Evolutionary conservation across 352 stramenopile species (phyloP).

Genomic region (Pythium diclinum): DNA sequence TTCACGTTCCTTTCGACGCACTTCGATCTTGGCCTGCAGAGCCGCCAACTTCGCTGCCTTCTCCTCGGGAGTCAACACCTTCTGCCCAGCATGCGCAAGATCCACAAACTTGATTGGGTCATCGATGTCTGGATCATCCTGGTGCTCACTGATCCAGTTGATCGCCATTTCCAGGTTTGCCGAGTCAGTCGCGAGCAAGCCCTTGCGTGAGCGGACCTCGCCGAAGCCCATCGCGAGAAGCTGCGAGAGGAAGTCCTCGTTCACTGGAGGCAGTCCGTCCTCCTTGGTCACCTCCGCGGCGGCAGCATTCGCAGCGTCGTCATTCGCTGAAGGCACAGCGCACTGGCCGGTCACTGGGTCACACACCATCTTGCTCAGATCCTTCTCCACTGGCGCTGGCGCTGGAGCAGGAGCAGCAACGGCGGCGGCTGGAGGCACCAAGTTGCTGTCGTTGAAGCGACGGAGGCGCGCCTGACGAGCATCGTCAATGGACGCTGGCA

Average conservation of each 20-base stretch:
- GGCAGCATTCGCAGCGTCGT: slow-evolving; percentile 16
- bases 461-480: slow-evolving; percentile 79
- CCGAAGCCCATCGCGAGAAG: slow-evolving; percentile 86
- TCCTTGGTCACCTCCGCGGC: slow-evolving; percentile 25
- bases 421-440: slow-evolving; percentile 38
- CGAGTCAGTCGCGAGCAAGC: slow-evolving; percentile 76
- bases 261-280: slow-evolving; percentile 50
- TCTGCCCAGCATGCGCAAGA: slow-evolving; percentile 41
- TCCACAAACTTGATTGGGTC: slow-evolving; percentile 86
- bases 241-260: slow-evolving; percentile 62
- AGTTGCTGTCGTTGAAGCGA: slow-evolving; percentile 62
- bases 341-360: slow-evolving; percentile 63
- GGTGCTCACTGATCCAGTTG: slow-evolving; percentile 87
- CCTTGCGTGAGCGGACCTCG: slow-evolving; percentile 77
- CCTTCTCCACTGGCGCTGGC: slow-evolving; percentile 29
- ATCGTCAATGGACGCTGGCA: slow-evolving; percentile 41
- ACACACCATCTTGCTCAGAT: slow-evolving; percentile 56
- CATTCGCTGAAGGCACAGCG: slow-evolving; percentile 26
- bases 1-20: slow-evolving; percentile 74
- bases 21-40: slow-evolving; percentile 77
- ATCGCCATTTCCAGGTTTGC: slow-evolving; percentile 73
- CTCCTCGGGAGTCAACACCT: slow-evolving; percentile 80
- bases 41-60: slow-evolving; percentile 85
- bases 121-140: slow-evolving; percentile 88
- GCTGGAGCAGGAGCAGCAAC: slow-evolving; percentile 20